Evolutionary conservation across 1,284 basidiomycete species (phyloP), one percentile per base, ranked within the genome.

Genomic region (Coniophora puteana): DNA sequence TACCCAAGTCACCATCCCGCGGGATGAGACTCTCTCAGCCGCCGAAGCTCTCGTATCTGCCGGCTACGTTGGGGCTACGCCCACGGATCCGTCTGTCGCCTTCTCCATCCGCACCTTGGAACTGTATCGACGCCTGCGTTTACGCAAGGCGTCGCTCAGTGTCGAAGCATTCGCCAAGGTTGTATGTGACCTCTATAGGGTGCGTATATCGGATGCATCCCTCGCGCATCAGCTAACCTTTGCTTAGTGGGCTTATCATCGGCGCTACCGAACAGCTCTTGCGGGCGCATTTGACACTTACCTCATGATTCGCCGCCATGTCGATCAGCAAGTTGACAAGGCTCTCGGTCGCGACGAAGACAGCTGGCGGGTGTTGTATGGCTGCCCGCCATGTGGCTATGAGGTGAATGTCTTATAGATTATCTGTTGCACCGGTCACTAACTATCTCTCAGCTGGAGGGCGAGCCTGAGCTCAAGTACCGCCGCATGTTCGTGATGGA

Each of bases 141-240:
- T 53, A 1, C 41, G 45, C 23, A 53, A 57, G 17, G 39, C 64
- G 0, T 62, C 58, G 0, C 57, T 59, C 37, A 63, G 60, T 41
- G 43, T 61, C 3, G 60, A 68, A 41, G 57, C 60, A 0, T 66
- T 65, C 39, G 41, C 55, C 0, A 59, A 61, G 29, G 51, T 61
- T 2, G 11, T 67, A 1, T 63, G 63, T 45, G 50, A 63, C 46
- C 18, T 57, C 2, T 64, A 65, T 36, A 40, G 33, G 26, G 57
- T 61, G 46, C 28, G 52, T 48, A 16, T 14, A n/a, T 8, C n/a
- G n/a, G n/a, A n/a, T n/a, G n/a, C 17, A n/a, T 23, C 20, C 37
- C 35, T 27, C 20, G n/a, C 13, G 24, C 24, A 24, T 22, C n/a
- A n/a, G n/a, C n/a, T n/a, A n/a, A n/a, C n/a, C n/a, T n/a, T 11